Conservation (phyloP, 768 basidiomycete species). For the Kwoniella bestiolae region DNA sequence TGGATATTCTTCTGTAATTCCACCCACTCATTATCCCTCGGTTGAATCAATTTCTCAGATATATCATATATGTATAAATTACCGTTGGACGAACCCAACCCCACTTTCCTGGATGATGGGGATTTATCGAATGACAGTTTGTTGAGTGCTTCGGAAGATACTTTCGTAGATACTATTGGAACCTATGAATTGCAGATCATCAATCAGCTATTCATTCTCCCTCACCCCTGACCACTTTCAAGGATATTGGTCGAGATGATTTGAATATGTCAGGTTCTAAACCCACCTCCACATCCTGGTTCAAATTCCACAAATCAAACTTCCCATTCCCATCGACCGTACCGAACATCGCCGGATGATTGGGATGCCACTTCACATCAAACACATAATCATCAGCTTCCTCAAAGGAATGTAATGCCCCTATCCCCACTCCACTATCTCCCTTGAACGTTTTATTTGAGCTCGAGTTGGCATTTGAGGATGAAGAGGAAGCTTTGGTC, state of each 20-base stretch:
- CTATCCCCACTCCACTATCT: conserved; percentile 56
- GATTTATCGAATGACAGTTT: conserved; percentile 94
- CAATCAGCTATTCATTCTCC: too few relatives aligned
- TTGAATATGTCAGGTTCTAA: too few relatives aligned
- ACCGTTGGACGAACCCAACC: conserved; percentile 89
- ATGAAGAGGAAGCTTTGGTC: conserved; percentile 61
- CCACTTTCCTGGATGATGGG: conserved; percentile 78
- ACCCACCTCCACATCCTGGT: conserved; percentile 91
- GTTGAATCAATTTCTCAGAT: conserved; percentile 78
- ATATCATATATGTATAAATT: conserved; percentile 92
- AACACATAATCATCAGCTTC: conserved; percentile 99
- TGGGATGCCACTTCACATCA: conserved; percentile 97
- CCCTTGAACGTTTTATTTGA: not conserved
- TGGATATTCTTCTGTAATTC: conserved; percentile 86
- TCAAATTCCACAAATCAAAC: conserved; percentile 97
- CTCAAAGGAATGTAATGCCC: conserved; percentile 88
- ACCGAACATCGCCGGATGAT: conserved; percentile 91
- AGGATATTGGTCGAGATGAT: too few relatives aligned
- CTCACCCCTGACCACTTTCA: too few relatives aligned
- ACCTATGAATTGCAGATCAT: conserved; percentile 64
- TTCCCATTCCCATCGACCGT: conserved; percentile 92
- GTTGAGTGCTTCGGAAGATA: conserved; percentile 82
- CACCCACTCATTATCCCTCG: conserved; percentile 89
- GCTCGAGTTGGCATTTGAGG: conserved; percentile 2
- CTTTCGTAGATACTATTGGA: conserved; percentile 81